Conservation (phyloP, 768 basidiomycete genomes). For the Stropharia rugosoannulata region DNA sequence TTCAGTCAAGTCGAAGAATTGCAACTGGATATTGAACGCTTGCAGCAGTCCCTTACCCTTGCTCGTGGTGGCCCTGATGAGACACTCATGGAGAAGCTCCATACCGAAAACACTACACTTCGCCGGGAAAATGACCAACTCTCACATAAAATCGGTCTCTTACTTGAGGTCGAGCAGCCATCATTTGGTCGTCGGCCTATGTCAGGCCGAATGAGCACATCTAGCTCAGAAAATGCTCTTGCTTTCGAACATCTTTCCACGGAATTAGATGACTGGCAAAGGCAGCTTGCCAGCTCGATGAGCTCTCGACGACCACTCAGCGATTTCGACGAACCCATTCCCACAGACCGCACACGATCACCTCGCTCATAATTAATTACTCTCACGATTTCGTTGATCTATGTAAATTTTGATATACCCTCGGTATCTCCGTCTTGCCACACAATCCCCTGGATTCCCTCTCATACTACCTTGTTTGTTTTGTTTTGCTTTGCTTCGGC, state of each 20-base stretch:
- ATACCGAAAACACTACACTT: slow-evolving; percentile 75
- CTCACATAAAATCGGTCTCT: slow-evolving; percentile 86
- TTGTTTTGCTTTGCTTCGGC: slow-evolving; percentile 28
- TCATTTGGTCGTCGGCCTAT: slow-evolving; percentile 64
- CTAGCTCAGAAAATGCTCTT: slow-evolving; percentile 79
- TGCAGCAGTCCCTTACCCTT: slow-evolving; percentile 70
- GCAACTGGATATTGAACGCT: slow-evolving; percentile 74
- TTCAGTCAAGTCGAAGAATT: slow-evolving; percentile 76
- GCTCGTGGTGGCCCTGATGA: slow-evolving; percentile 79
- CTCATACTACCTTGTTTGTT: slow-evolving; percentile 27
- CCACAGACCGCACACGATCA: slow-evolving; percentile 61
- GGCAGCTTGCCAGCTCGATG: slow-evolving; percentile 80
- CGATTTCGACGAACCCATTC: slow-evolving; percentile 63
- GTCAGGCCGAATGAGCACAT: slow-evolving; percentile 69
- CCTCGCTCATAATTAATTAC: slow-evolving; percentile 44
- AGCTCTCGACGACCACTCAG: slow-evolving; percentile 69
- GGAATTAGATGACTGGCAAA: slow-evolving; percentile 85
- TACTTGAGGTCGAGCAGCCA: slow-evolving; percentile 85
- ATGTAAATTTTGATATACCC: slow-evolving; percentile 53
- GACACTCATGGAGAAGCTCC: slow-evolving; percentile 77
- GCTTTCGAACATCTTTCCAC: slow-evolving; percentile 78
- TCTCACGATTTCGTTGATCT: slow-evolving; percentile 25
- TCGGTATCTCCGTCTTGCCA: slow-evolving; percentile 29
- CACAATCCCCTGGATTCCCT: slow-evolving; percentile 57
- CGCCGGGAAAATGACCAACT: slow-evolving; percentile 87